phyloP scores from a whole-genome alignment of 192 early-diverging fungal genomes.

The Podila verticillata region DNA sequence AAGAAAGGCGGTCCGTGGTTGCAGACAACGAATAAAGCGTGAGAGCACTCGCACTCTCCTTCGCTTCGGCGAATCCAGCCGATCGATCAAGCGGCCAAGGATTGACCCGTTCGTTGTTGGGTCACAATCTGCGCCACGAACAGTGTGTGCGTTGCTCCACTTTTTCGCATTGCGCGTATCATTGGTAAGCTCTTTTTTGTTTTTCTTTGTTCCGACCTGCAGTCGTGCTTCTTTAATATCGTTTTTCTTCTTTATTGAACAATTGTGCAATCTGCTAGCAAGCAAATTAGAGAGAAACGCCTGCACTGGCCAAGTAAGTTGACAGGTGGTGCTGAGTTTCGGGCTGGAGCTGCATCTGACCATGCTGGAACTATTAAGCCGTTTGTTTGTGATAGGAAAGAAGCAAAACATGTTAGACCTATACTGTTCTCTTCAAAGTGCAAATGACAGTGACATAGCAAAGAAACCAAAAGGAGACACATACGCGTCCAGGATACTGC shows the following conservation, averaged over 20 bases:
- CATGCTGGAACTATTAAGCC: constrained; percentile 37
- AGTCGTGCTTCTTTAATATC: background rate
- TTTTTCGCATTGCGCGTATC: too few relatives aligned
- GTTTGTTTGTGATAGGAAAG: background rate
- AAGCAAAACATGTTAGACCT: constrained; percentile 3
- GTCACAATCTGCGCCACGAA: too few relatives aligned
- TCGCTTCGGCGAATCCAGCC: background rate
- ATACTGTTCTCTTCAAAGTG: background rate
- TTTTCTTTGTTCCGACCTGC: too few relatives aligned
- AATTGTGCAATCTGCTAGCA: background rate
- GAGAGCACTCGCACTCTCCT: background rate
- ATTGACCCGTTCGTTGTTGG: background rate
- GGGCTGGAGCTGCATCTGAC: constrained; percentile 38
- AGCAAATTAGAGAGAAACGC: constrained; percentile 22
- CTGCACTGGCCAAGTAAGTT: constrained; percentile 21
- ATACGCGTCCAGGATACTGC: constrained; percentile 47
- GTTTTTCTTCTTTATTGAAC: background rate
- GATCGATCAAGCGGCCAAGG: background rate
- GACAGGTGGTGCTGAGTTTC: constrained; percentile 33
- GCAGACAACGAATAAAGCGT: background rate
- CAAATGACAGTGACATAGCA: background rate
- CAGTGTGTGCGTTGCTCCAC: too few relatives aligned
- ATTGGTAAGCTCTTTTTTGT: too few relatives aligned
- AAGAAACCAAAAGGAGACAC: background rate
- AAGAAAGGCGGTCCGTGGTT: constrained; percentile 1